These are phyloP conservation scores for Castanea mollissima DNA, from an alignment of 306 rosid species.

Conservation along the genomic window DNA sequence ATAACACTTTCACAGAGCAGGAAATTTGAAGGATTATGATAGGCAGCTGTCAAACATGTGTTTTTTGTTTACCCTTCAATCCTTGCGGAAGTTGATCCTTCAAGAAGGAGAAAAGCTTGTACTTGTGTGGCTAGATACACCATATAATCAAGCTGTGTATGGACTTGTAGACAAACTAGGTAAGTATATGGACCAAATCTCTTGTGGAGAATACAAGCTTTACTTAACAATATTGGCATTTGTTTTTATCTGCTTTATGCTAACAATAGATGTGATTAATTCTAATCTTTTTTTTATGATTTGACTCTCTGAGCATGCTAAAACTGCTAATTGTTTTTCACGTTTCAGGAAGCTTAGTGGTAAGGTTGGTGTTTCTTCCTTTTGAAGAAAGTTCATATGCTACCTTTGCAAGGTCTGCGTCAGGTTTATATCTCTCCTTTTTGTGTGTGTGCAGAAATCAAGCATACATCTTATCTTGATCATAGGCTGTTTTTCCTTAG, in stretches of 20 bases:
- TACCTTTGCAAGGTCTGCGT: constrained; percentile 95
- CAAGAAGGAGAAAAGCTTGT: constrained; percentile 99
- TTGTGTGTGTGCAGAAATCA: constrained; percentile 5
- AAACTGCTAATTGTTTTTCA: constrained; percentile 14
- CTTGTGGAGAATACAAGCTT: constrained; percentile 4
- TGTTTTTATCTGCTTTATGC: neutral
- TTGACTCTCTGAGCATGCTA: constrained; percentile 7
- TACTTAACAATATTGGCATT: neutral
- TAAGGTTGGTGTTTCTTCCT: constrained; percentile 89
- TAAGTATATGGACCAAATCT: constrained; percentile 25
- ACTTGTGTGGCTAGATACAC: constrained; percentile 91
- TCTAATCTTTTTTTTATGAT: constrained; percentile 4
- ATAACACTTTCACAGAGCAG: constrained; percentile 47
- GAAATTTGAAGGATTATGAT: constrained; percentile 58
- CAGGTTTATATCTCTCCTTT: constrained; percentile 74
- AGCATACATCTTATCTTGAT: neutral
- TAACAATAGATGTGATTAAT: neutral
- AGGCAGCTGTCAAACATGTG: constrained; percentile 83
- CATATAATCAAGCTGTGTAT: constrained; percentile 90
- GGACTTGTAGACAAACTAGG: constrained; percentile 94
- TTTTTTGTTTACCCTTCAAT: constrained; percentile 73
- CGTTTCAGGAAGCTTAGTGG: constrained; percentile 90
- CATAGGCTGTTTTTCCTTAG: neutral
- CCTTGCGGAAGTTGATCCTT: constrained; percentile 81
- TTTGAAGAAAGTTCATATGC: constrained; percentile 92